Base-by-base conservation (phyloP, 345 rosid species). In the Arabidopsis suecica region DNA sequence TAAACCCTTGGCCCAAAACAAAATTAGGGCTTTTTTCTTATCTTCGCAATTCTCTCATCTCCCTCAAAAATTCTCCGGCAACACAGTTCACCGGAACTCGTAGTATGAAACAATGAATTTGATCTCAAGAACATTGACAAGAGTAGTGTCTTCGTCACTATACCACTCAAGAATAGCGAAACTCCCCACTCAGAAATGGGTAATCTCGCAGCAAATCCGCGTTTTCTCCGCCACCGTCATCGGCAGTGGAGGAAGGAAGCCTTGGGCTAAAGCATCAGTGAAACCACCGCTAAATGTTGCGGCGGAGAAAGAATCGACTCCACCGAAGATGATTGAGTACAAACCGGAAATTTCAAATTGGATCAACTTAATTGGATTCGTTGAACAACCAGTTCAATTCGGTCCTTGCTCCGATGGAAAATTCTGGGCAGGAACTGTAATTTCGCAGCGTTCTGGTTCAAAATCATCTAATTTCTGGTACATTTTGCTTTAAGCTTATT, bases 371-470 rank as follows among this genome's bases (percentile, higher is more conserved):
- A 82, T 74, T 8, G 95, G 92, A 20, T 68, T 69, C 69, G 77
- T 87, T 37, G 78, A 75, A 56, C 72, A 75, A 53, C 88, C 88
- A 14, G 80, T 89, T 55, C 84, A 86, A 32, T 78, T 60, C 42
- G 54, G 69, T 32, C 60, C 81, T 68, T 75, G 81, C 14, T 71
- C 86, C 14, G 86, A 84, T 37, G 85, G 87, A 22, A 86, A 84
- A 30, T 78, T 73, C 75, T 82, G 84, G 85, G 91, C 92, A n/a
- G 83, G 84, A 36, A 86, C 95, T 14, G 81, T 84, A 23, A 77
- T 89, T n/a, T 73, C 89, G 4, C 87, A 77, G 47, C 64, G 80
- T 25, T 72, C 83, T 20, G 70, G 55, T 14, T 77, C 83, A 16
- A 69, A 78, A 57, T 37, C 81, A n/a, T 83, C 87, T 33, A 38